Base-by-base conservation (phyloP, 306 rosid species). In the Sphenostylis stenocarpa region DNA sequence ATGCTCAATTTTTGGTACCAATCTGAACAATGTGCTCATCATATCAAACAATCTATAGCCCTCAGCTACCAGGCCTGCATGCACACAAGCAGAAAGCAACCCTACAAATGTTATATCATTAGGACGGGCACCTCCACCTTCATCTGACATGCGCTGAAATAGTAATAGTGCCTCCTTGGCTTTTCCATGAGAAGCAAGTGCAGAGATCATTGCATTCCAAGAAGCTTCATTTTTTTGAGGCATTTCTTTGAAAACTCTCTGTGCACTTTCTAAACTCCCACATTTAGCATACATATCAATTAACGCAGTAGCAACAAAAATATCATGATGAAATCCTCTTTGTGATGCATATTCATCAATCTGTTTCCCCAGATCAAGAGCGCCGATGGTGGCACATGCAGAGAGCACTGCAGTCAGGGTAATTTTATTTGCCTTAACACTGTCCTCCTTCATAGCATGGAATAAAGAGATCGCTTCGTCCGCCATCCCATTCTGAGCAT, bases 191-290 rank as follows among this genome's bases (percentile, higher is more conserved):
- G 88, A 90, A 80, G 97, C 98, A 85, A 92, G 91, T 9, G 96
- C 97, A 81, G 98, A 89, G 63, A 94, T 94, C 95, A 92, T 92
- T 63, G 95, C 95, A 79, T 92, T 94, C 98, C 98, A 94, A 19
- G 98, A 89, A 65, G 86, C 97, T 79, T 94, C 96, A 69, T 92
- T 92, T 82, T 90, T 94, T 20, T 5, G 85, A 62, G 96, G 95
- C 93, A 94, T 90, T 39, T 77, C 78, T 38, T 88, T 78, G 78
- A 92, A 94, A 65, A 94, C 86, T 84, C 90, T 72, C 69, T 72
- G 78, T 33, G 98, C 98, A 76, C 84, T 81, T 23, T 84, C 93
- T 82, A 94, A 81, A 86, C 87, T 90, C 51, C 98, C 98, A 67
- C 98, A 92, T 87, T 94, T 94, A 0, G 95, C 96, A 80, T 94